These are phyloP conservation scores for Cercospora nicotianae DNA, from an alignment of 2,329 filamentous ascomycete species.

Conservation along the genomic window DNA sequence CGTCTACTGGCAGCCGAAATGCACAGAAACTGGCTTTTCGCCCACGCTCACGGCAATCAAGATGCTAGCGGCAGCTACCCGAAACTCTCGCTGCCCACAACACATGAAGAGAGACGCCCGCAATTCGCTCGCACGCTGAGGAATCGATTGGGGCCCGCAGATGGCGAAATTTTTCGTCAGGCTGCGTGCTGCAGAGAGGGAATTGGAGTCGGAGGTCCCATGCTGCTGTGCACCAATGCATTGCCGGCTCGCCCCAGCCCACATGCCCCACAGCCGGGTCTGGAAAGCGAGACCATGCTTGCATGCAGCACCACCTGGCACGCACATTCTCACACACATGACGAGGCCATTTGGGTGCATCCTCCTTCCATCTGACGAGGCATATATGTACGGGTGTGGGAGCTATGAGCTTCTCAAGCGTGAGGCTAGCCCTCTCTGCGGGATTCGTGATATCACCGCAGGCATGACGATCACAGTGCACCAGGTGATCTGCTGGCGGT, in stretches of 20 bases:
- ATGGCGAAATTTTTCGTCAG: slow-evolving; percentile 9
- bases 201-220: background rate
- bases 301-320: background rate
- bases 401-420: background rate
- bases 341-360: background rate
- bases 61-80: slow-evolving; percentile 2
- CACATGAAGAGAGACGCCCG: background rate
- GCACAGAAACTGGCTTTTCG: slow-evolving; percentile 9
- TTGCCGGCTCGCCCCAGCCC: background rate
- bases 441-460: background rate
- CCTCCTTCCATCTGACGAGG: background rate
- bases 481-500: background rate
- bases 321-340: background rate
- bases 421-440: background rate
- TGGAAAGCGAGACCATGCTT: background rate
- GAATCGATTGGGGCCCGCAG: slow-evolving; percentile 5
- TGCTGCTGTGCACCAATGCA: too few relatives aligned
- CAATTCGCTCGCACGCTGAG: background rate
- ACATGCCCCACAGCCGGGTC: background rate
- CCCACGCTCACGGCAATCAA: slow-evolving; percentile 1
- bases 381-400: background rate
- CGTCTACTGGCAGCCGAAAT: slow-evolving; percentile 3
- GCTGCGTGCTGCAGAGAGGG: background rate
- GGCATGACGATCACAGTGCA: background rate
- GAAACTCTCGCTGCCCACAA: background rate